phyloP scores from a whole-genome alignment of 495 filamentous ascomycete genomes.

The Darksidea phi region DNA sequence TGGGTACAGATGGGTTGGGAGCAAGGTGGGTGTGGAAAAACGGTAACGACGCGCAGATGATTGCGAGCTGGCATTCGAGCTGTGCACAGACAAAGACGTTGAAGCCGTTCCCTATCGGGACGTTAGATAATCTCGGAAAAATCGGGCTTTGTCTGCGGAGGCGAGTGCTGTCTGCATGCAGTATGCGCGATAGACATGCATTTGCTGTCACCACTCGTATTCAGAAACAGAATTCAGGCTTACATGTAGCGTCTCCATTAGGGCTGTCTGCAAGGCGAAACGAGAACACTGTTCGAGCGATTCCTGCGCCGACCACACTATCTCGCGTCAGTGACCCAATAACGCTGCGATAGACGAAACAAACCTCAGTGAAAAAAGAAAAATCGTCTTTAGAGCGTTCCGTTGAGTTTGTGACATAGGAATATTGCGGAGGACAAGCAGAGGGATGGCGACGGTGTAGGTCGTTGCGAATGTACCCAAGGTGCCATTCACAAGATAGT shows the following conservation, averaged over 20 bases:
- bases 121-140: not conserved
- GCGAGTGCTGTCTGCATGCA: too few species aligned
- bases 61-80: slow-evolving; percentile 35
- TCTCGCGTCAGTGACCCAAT: slow-evolving; percentile 1
- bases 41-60: slow-evolving; percentile 37
- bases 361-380: slow-evolving; percentile 27
- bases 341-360: too few species aligned
- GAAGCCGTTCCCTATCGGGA: slow-evolving; percentile 32
- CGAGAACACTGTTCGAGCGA: slow-evolving; percentile 34
- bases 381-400: slow-evolving; percentile 30
- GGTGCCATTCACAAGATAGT: slow-evolving; percentile 33
- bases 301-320: slow-evolving; percentile 31
- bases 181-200: too few species aligned
- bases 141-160: too few species aligned
- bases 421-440: slow-evolving; percentile 35
- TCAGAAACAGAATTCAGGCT: not conserved
- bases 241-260: slow-evolving; percentile 36
- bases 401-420: slow-evolving; percentile 32
- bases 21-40: slow-evolving; percentile 22
- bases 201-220: too few species aligned
- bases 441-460: slow-evolving; percentile 36
- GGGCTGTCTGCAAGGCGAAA: slow-evolving; percentile 22
- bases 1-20: slow-evolving; percentile 12
- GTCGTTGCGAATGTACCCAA: slow-evolving; percentile 28
- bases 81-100: slow-evolving; percentile 34